Conservation (phyloP, 805 yeast species). For the Starmerella davenportii region DNA sequence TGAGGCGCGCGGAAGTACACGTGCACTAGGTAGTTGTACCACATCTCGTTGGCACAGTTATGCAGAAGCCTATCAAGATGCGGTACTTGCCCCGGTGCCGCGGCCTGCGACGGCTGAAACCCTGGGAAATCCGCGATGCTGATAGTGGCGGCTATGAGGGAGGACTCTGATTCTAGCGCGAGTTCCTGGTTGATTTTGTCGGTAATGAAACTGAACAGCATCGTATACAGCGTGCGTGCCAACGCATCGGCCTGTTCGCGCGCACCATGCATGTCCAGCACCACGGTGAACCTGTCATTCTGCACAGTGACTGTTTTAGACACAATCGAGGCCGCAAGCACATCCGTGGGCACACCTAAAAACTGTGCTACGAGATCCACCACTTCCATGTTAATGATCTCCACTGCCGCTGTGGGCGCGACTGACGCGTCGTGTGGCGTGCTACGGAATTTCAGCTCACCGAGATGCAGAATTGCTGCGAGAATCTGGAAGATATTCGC, state of each 20-base stretch:
- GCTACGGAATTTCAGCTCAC: conserved; percentile 25
- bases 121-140: conserved; percentile 28
- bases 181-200: conserved; percentile 24
- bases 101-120: conserved; percentile 19
- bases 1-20: conserved; percentile 25
- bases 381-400: conserved; percentile 22
- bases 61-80: conserved; percentile 25
- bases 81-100: conserved; percentile 11
- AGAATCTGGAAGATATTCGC: conserved; percentile 33
- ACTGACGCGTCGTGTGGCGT: conserved; percentile 22
- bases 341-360: conserved; percentile 25
- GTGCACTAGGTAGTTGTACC: conserved; percentile 25
- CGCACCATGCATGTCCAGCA: conserved; percentile 27
- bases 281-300: conserved; percentile 27
- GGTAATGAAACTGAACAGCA: conserved; percentile 25
- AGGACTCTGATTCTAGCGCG: conserved; percentile 17
- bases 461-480: conserved; percentile 29
- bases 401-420: conserved; percentile 23
- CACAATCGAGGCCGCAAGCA: conserved; percentile 23
- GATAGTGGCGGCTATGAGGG: conserved; percentile 22
- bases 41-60: conserved; percentile 27
- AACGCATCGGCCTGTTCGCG: conserved; percentile 27
- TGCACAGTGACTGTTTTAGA: conserved; percentile 25
- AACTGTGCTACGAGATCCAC: conserved; percentile 24
- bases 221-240: conserved; percentile 26